Conservation (phyloP, 306 rosid species). For the Neltuma alba region DNA sequence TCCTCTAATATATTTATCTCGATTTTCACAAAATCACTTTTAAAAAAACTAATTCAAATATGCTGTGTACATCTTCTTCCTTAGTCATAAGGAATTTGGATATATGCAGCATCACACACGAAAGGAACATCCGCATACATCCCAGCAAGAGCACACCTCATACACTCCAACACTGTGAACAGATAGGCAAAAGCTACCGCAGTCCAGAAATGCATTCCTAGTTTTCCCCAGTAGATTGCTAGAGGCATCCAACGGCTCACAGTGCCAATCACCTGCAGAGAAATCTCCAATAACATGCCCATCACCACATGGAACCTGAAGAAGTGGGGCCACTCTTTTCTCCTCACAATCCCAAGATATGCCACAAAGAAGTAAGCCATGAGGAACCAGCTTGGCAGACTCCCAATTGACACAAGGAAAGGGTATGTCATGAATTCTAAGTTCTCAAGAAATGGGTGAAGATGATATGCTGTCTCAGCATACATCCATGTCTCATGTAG, state of each 20-base stretch:
- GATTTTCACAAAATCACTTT: too few relatives aligned
- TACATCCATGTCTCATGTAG: constrained; percentile 98
- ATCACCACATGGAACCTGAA: constrained; percentile 86
- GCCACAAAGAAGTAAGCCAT: constrained; percentile 89
- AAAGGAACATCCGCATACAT: constrained; percentile 95
- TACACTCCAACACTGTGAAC: constrained; percentile 75
- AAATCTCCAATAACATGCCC: constrained; percentile 92
- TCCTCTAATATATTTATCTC: too few relatives aligned
- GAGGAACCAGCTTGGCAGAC: constrained; percentile 87
- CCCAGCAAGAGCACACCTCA: constrained; percentile 84
- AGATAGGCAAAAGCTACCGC: constrained; percentile 62
- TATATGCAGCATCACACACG: constrained; percentile 85
- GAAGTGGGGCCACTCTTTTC: constrained; percentile 98
- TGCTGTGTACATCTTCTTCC: constrained; percentile 32
- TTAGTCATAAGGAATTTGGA: constrained; percentile 90
- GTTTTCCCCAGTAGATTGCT: constrained; percentile 74
- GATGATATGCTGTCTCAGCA: constrained; percentile 85
- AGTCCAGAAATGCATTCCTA: constrained; percentile 96
- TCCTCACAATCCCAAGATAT: constrained; percentile 87
- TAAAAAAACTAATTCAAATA: too few relatives aligned
- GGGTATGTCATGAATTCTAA: constrained; percentile 76
- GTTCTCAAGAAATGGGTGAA: constrained; percentile 69
- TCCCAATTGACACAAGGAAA: constrained; percentile 76
- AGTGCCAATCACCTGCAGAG: constrained; percentile 86
- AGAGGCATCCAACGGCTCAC: constrained; percentile 94